These are phyloP conservation scores for Microstegium vimineum DNA, from an alignment of 176 grass and related monocot genomes.

Conservation along the genomic window DNA sequence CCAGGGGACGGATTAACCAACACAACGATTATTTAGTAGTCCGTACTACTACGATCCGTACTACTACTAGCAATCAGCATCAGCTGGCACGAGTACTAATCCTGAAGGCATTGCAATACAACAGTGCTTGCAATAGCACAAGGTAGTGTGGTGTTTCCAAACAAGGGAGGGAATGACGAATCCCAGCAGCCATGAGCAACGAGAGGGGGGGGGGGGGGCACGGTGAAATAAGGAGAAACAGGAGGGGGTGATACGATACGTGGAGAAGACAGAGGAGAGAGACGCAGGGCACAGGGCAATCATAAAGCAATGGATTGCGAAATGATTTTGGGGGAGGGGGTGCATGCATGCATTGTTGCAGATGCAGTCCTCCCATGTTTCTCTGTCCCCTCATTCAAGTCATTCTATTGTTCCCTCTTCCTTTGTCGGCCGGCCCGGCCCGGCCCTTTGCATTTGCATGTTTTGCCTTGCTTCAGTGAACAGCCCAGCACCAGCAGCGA, in stretches of 20 bases:
- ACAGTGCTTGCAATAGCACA: not conserved
- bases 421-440: conserved; percentile 43
- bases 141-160: not conserved
- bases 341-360: not conserved
- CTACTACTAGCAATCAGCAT: too few species aligned
- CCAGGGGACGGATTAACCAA: not conserved
- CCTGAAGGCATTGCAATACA: not conserved
- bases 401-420: conserved; percentile 61
- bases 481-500: too few species aligned
- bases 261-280: too few species aligned
- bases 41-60: too few species aligned
- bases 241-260: not conserved
- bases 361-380: conserved; percentile 52
- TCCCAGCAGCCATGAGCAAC: not conserved
- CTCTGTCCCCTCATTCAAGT: conserved; percentile 54
- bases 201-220: too few species aligned
- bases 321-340: conserved; percentile 63
- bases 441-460: too few species aligned
- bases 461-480: too few species aligned
- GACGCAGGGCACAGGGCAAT: conserved; percentile 51
- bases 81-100: not conserved
- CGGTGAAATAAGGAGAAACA: not conserved
- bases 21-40: not conserved
- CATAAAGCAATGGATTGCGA: conserved; percentile 82
- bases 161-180: not conserved